Evolutionary conservation across 441 rosid genomes (phyloP).

Genomic region (Populus tomentosa): DNA sequence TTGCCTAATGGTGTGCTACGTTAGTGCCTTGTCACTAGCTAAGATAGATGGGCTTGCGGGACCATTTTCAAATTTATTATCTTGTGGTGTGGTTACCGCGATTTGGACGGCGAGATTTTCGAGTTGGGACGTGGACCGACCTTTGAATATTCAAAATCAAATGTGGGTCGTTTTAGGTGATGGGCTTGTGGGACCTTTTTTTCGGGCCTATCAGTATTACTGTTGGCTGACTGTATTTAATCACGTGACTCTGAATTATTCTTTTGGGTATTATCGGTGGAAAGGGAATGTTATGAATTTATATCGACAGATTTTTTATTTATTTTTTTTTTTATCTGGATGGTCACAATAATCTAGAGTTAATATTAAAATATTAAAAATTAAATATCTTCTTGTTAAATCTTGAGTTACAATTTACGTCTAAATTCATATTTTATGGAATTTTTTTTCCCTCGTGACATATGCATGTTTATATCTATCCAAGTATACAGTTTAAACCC

Average conservation of each 20-base stretch:
- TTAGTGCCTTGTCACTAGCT: neutral
- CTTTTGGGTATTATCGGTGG: neutral
- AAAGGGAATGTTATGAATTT: neutral
- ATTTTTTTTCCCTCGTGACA: no score
- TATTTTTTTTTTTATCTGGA: no score
- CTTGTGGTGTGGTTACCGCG: neutral
- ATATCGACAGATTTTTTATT: neutral
- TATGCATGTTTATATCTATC: no score
- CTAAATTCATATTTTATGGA: neutral
- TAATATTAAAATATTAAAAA: no score
- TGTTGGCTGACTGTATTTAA: neutral
- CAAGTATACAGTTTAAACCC: no score
- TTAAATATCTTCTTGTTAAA: no score
- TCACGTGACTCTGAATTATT: neutral
- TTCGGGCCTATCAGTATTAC: neutral
- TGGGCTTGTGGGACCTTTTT: neutral
- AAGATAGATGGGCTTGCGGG: no score
- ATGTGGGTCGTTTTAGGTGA: neutral
- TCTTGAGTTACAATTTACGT: no score
- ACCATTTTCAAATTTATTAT: neutral
- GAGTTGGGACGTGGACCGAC: conserved; percentile 18
- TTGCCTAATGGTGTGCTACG: conserved; percentile 2
- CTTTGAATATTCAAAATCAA: conserved; percentile 16
- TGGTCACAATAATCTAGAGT: no score
- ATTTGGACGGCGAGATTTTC: conserved; percentile 28